Conservation (phyloP, 164 flowering plant species). For the Stephania cephalantha region DNA sequence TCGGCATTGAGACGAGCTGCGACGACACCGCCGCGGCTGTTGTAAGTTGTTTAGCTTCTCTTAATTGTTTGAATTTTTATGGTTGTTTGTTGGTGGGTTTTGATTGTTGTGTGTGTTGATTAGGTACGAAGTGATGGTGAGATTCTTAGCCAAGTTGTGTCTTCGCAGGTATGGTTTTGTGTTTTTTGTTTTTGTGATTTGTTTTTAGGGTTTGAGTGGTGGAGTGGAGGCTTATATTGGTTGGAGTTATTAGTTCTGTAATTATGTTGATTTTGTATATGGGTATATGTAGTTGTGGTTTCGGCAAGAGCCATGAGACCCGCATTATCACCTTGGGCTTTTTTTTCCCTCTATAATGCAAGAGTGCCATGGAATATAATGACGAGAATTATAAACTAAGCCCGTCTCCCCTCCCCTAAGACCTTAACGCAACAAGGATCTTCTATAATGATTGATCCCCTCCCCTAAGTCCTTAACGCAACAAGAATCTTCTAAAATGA, state of each 20-base stretch:
- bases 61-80: not conserved
- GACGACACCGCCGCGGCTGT: constrained; percentile 97
- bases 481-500: too few relatives aligned
- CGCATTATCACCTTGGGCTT: not conserved
- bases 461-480: too few relatives aligned
- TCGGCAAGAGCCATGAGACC: not conserved
- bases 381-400: too few relatives aligned
- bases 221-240: not conserved
- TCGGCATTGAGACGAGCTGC: constrained; percentile 95
- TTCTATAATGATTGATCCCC: too few relatives aligned
- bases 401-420: too few relatives aligned
- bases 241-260: not conserved
- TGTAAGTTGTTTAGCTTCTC: constrained; percentile 27
- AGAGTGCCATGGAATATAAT: too few relatives aligned
- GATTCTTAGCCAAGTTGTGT: constrained; percentile 90
- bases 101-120: constrained; percentile 4
- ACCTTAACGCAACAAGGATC: too few relatives aligned
- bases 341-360: not conserved
- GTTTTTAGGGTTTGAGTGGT: not conserved
- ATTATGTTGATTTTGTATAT: not conserved
- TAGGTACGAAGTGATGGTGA: constrained; percentile 79
- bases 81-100: not conserved
- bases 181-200: not conserved
- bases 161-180: constrained; percentile 66
- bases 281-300: not conserved